Percentiles rank a stretch among this genome's conserved stretches.
phyloP scores from a whole-genome alignment of 2,329 filamentous ascomycete species.

The Chaetomium globosum region DNA sequence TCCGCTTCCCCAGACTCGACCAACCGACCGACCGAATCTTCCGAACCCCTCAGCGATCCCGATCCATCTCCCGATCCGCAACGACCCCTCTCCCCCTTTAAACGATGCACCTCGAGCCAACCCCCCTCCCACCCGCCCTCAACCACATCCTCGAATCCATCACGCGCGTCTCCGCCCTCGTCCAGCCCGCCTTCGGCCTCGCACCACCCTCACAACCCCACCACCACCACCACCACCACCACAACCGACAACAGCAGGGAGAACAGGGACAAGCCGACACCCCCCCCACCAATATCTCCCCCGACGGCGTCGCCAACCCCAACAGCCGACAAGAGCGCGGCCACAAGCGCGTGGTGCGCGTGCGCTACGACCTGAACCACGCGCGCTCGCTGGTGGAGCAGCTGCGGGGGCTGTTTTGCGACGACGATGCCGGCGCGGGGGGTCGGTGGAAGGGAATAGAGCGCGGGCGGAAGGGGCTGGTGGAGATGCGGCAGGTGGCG shows the following conservation, averaged over 20 bases:
- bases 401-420: not conserved
- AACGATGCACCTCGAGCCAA: conserved; percentile 3
- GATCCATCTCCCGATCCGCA: not conserved
- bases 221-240: not conserved
- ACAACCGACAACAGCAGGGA: not conserved
- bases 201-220: not conserved
- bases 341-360: not conserved
- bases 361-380: conserved; percentile 5
- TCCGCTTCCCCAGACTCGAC: not conserved
- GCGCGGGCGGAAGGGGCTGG: not conserved
- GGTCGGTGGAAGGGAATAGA: not conserved
- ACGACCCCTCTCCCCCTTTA: not conserved
- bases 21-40: not conserved
- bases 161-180: conserved; percentile 2
- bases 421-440: not conserved
- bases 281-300: too few relatives aligned
- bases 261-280: not conserved
- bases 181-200: conserved; percentile 6
- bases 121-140: conserved; percentile 10
- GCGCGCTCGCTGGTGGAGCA: not conserved
- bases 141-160: conserved; percentile 12
- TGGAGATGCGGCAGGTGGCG: conserved; percentile 6
- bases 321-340: not conserved
- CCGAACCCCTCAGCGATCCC: not conserved
- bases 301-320: not conserved